These are phyloP conservation scores for Penicillium sp. DNA, from an alignment of 2,329 filamentous ascomycete genomes.

Conservation along the genomic window DNA sequence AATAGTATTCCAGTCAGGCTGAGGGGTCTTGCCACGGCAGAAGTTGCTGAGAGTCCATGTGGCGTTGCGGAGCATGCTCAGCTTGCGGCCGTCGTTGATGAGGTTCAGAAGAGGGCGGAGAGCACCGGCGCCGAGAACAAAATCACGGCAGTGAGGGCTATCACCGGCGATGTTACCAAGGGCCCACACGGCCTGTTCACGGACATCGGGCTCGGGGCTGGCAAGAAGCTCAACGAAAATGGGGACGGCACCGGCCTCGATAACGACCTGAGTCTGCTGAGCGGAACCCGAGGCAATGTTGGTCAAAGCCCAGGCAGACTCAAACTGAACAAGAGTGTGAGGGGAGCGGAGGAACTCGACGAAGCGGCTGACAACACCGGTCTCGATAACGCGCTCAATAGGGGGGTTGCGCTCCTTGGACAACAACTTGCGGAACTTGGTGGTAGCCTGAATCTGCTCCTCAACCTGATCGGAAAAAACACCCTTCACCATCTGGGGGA, in stretches of 20 bases:
- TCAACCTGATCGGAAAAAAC: constrained; percentile 99
- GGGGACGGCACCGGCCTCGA: constrained; percentile 94
- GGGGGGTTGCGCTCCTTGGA: constrained; percentile 99
- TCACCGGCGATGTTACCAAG: constrained; percentile 98
- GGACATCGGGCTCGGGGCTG: constrained; percentile 95
- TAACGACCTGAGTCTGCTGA: constrained; percentile 96
- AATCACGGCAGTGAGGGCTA: constrained; percentile 95
- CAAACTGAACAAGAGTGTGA: constrained; percentile 97
- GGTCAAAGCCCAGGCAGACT: constrained; percentile 97
- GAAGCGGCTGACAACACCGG: constrained; percentile 93
- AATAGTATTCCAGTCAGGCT: constrained; percentile 97
- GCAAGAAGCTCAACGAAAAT: constrained; percentile 96
- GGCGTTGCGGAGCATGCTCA: constrained; percentile 98
- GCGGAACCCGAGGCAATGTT: constrained; percentile 98
- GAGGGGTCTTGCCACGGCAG: constrained; percentile 97
- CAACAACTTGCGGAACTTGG: constrained; percentile 95
- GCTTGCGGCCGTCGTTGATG: constrained; percentile 93
- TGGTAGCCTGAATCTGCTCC: constrained; percentile 93
- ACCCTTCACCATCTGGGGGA: constrained; percentile 95
- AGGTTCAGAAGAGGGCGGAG: constrained; percentile 85
- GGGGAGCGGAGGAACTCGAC: constrained; percentile 97
- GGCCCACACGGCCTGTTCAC: constrained; percentile 98
- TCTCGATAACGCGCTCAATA: constrained; percentile 99
- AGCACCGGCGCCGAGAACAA: constrained; percentile 86
- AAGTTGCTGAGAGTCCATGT: constrained; percentile 99